These are phyloP conservation scores for Penicillium paneum DNA, from an alignment of 2,329 filamentous ascomycete species.

Conservation along the genomic window DNA sequence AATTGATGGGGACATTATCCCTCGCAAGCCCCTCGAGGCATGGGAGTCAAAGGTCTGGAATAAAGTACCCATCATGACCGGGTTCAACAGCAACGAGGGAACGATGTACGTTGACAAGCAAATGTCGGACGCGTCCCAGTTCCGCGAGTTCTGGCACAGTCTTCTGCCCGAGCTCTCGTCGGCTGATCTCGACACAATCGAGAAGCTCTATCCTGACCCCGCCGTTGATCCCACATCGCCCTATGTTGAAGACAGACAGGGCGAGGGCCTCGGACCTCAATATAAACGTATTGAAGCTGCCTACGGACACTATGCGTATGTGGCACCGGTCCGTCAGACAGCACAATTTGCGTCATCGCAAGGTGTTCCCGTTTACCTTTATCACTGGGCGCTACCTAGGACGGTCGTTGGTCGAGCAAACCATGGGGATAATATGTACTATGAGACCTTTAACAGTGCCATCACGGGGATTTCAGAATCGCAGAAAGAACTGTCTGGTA, in stretches of 20 bases:
- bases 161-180: conserved; percentile 58
- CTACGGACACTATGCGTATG: conserved; percentile 51
- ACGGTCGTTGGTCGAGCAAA: conserved; percentile 46
- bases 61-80: conserved; percentile 62
- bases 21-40: conserved; percentile 56
- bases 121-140: conserved; percentile 50
- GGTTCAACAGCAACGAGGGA: conserved; percentile 70
- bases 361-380: conserved; percentile 47
- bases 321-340: conserved; percentile 49
- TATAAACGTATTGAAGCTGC: conserved; percentile 53
- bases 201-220: conserved; percentile 63
- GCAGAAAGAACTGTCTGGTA: conserved; percentile 45
- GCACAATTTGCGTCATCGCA: conserved; percentile 38
- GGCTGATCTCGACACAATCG: conserved; percentile 54
- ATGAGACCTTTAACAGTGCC: conserved; percentile 44
- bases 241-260: conserved; percentile 23
- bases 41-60: conserved; percentile 55
- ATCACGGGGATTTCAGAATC: conserved; percentile 36
- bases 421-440: conserved; percentile 50
- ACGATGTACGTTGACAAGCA: conserved; percentile 58
- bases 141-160: conserved; percentile 58
- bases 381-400: conserved; percentile 53
- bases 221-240: conserved; percentile 32
- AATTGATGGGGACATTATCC: conserved; percentile 61
- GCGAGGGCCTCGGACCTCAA: conserved; percentile 45